phyloP scores from a whole-genome alignment of 2,329 filamentous ascomycete species.

The Colletotrichum sp. region DNA sequence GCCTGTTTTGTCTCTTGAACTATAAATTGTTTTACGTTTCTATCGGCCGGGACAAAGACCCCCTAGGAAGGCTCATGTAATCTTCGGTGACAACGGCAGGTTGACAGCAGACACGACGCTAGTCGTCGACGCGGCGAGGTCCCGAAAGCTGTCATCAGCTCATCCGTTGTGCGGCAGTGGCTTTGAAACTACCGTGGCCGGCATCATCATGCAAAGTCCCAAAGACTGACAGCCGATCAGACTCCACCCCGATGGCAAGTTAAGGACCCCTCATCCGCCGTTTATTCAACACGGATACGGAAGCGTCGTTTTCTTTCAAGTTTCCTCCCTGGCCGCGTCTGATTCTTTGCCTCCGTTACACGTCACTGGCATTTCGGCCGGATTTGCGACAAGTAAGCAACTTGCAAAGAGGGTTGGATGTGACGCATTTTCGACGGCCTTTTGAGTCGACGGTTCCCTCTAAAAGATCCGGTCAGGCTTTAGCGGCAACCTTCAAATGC shows the following conservation, averaged over 20 bases:
- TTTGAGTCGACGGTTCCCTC: not conserved
- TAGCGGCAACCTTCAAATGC: not conserved
- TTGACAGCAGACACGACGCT: not conserved
- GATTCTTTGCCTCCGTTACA: not conserved
- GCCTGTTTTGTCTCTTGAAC: not conserved
- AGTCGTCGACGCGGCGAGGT: not conserved
- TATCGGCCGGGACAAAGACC: not conserved
- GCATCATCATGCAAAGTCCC: not conserved
- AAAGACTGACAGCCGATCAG: not conserved
- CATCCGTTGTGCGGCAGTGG: slow-evolving; percentile 1
- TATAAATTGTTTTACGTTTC: not conserved
- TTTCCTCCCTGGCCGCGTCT: not conserved
- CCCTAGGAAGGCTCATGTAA: not conserved
- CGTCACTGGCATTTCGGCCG: not conserved
- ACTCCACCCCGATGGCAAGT: not conserved
- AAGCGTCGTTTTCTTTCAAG: not conserved
- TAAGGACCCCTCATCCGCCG: not conserved
- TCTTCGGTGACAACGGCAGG: not conserved
- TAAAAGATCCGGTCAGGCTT: not conserved
- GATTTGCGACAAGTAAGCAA: not conserved
- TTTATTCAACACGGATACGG: not conserved
- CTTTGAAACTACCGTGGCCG: slow-evolving; percentile 7
- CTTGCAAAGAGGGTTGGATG: not conserved
- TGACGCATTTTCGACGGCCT: not conserved
- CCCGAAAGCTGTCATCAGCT: not conserved